A percentile compares a stretch with the other conserved stretches of the same genome.
phyloP scores from a whole-genome alignment of 768 basidiomycete species.

The Goffeauzyma gilvescens region DNA sequence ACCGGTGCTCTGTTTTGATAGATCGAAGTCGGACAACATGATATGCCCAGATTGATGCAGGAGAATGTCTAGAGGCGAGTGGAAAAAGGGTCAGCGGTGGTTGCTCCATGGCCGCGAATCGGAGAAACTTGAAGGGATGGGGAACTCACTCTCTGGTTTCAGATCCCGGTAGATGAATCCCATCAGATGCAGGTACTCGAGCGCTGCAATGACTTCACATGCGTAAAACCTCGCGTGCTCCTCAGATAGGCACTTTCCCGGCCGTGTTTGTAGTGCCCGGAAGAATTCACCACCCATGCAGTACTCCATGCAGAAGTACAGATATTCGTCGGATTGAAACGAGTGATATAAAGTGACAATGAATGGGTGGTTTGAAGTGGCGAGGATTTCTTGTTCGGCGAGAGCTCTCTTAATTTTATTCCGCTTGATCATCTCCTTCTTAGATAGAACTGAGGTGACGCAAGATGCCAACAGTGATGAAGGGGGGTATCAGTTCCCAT shows the following conservation, averaged over 20 bases:
- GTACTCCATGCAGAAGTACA: constrained; percentile 85
- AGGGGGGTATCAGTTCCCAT: too few relatives aligned
- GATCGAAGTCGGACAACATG: constrained; percentile 97
- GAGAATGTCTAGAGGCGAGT: constrained; percentile 54
- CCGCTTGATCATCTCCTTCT: constrained; percentile 98
- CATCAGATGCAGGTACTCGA: constrained; percentile 97
- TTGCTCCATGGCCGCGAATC: neutral
- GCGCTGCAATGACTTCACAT: constrained; percentile 88
- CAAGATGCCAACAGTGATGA: neutral
- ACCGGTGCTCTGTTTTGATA: constrained; percentile 84
- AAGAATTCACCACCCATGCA: constrained; percentile 99
- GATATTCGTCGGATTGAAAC: constrained; percentile 92
- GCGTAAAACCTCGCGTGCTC: constrained; percentile 94
- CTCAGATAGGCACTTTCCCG: constrained; percentile 89
- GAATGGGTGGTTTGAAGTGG: constrained; percentile 96
- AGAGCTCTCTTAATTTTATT: constrained; percentile 98
- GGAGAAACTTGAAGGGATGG: too few relatives aligned
- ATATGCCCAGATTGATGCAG: constrained; percentile 96
- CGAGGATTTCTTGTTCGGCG: constrained; percentile 96
- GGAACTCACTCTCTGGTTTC: constrained; percentile 88
- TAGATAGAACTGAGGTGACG: constrained; percentile 61
- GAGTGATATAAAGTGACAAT: constrained; percentile 98
- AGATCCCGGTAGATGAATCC: constrained; percentile 98
- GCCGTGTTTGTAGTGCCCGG: constrained; percentile 82
- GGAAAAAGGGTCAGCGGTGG: neutral